Evolutionary conservation across 352 stramenopile genomes (phyloP), one percentile per base, ranked within the genome.

Genomic region (Thalassiosira mediterranea): DNA sequence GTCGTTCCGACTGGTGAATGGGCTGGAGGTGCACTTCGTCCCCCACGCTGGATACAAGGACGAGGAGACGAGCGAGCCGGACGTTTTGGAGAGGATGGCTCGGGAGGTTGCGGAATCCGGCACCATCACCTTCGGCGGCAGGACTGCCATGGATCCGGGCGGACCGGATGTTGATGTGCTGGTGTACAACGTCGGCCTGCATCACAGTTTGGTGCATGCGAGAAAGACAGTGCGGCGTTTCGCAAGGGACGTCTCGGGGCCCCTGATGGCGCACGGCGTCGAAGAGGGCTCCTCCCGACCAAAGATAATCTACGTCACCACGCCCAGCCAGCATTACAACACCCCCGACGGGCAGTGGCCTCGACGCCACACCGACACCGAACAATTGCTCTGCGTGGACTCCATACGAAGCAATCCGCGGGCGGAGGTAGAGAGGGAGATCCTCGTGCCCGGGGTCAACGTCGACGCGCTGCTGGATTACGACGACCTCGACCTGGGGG

Each of bases 391-490:
- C 25, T 76, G 67, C 37, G 51, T 71, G 17, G 28, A 44, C 28
- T 15, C 26, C 4, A 34, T 76, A 0, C 0, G 48, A 11, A 23
- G n/a, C 7, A 76, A 76, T 64, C 67, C 67, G 42, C 48, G 67
- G 10, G 67, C 67, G 0, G 48, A 71, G 15, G 10, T 64, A 11
- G 67, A 76, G 42, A 71, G 62, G 58, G 1, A 32, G 37, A 51
- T 76, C 4, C 13, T 76, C 15, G 32, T 40, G 4, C 47, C 49
- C 5, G 67, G 67, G 4, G 46, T 64, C 7, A 74, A 74, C 38
- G 53, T 74, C 19, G 67, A 76, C 62, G 67, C 69, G 13, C 17
- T 76, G 4, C 13, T 76, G 11, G 67, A 76, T 32, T 71, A 64
- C 49, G 47, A 71, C 47, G 67, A 76, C 51, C 56, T 76, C 10